These are phyloP conservation scores for Pythium coloratum DNA, from an alignment of 352 stramenopile genomes.

Conservation along the genomic window DNA sequence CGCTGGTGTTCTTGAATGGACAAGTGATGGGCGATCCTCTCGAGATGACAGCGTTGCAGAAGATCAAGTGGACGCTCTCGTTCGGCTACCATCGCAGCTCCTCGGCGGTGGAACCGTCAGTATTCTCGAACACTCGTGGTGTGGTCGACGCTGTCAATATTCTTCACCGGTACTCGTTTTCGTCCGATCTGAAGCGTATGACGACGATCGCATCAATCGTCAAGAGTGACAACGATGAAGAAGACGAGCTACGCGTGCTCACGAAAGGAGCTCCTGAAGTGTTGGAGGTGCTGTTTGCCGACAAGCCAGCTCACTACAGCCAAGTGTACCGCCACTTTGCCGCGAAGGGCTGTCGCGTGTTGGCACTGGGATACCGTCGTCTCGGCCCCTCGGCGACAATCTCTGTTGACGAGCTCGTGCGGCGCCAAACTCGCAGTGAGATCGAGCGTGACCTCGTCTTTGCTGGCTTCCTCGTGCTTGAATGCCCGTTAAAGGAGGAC, in stretches of 20 bases:
- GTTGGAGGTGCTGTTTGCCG: constrained; percentile 69
- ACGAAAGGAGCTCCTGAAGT: constrained; percentile 95
- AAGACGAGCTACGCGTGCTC: constrained; percentile 47
- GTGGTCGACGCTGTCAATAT: constrained; percentile 49
- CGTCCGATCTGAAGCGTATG: constrained; percentile 91
- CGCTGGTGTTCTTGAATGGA: constrained; percentile 88
- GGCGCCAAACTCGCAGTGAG: constrained; percentile 32
- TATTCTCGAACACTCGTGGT: constrained; percentile 33
- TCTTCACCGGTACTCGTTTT: constrained; percentile 88
- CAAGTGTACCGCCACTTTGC: constrained; percentile 47
- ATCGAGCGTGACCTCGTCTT: constrained; percentile 89
- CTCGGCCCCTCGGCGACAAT: constrained; percentile 26
- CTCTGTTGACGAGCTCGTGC: constrained; percentile 27
- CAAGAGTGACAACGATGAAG: constrained; percentile 37
- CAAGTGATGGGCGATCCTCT: constrained; percentile 92
- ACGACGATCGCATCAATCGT: constrained; percentile 71
- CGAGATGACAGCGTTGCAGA: constrained; percentile 89
- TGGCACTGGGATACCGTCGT: constrained; percentile 86
- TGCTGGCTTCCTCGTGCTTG: constrained; percentile 91
- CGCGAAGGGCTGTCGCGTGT: constrained; percentile 56
- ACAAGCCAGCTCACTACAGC: constrained; percentile 70
- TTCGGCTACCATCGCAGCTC: constrained; percentile 24
- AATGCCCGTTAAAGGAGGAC: constrained; percentile 93
- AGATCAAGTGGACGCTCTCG: constrained; percentile 61
- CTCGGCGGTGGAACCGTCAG: constrained; percentile 29